Percentiles rank a stretch among this genome's conserved stretches.
These are phyloP conservation scores for Wickerhamiella vanderwaltii DNA, from an alignment of 805 yeast species.

Conservation along the genomic window DNA sequence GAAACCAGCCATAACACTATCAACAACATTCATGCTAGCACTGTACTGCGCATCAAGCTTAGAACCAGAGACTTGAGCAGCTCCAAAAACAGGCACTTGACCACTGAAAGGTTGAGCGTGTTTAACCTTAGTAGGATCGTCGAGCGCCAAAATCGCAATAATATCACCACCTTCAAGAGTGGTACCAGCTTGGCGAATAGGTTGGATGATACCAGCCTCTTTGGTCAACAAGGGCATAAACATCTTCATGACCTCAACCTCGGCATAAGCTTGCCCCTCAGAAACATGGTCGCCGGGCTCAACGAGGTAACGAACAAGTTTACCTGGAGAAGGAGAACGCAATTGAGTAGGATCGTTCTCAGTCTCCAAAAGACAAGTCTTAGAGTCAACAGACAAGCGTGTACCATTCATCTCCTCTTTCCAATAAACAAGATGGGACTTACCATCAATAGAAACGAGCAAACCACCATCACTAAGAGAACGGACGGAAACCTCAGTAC, in stretches of 20 bases:
- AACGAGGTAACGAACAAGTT: conserved; percentile 81
- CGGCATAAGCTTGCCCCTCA: conserved; percentile 92
- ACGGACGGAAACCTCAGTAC: conserved; percentile 75
- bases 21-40: conserved; percentile 45
- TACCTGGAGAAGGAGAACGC: conserved; percentile 98
- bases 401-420: conserved; percentile 95
- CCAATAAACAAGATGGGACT: conserved; percentile 92
- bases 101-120: conserved; percentile 95
- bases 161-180: conserved; percentile 94
- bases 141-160: conserved; percentile 83
- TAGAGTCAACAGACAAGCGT: conserved; percentile 86
- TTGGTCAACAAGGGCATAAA: conserved; percentile 93
- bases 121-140: conserved; percentile 93
- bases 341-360: conserved; percentile 98
- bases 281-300: conserved; percentile 89
- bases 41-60: conserved; percentile 70
- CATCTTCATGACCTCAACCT: conserved; percentile 99
- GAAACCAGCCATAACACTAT: conserved; percentile 76
- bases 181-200: conserved; percentile 97
- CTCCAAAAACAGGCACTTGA: conserved; percentile 78
- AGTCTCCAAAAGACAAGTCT: conserved; percentile 83
- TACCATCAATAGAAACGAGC: conserved; percentile 76
- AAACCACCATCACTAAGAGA: conserved; percentile 92
- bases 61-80: conserved; percentile 70
- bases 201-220: conserved; percentile 86